A percentile compares a stretch with the other conserved stretches of the same genome.
phyloP scores from a whole-genome alignment of 345 rosid genomes.

The Euphorbia pulcherrima region DNA sequence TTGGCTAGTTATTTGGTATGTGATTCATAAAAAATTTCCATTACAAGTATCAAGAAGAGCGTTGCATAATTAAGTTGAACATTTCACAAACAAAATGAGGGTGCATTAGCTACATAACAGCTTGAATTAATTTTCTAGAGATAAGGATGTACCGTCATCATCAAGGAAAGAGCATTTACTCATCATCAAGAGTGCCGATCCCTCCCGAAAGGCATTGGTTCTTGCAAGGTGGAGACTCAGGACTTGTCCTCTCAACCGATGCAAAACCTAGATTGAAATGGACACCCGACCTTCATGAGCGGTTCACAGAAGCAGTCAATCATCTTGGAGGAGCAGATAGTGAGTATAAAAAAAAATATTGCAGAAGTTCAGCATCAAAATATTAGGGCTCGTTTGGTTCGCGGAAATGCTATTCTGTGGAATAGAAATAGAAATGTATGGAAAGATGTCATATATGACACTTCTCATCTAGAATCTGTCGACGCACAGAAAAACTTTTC shows the following conservation, averaged over 20 bases:
- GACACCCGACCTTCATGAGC: conserved; percentile 88
- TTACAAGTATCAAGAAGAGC: too few relatives aligned
- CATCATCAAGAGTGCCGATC: conserved; percentile 62
- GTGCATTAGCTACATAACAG: conserved; percentile 40
- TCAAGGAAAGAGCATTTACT: conserved; percentile 65
- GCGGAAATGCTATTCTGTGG: too few relatives aligned
- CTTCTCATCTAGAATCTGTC: too few relatives aligned
- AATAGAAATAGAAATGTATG: too few relatives aligned
- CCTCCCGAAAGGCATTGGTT: conserved; percentile 68
- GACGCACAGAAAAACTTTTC: too few relatives aligned
- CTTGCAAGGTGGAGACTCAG: conserved; percentile 85
- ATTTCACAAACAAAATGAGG: conserved; percentile 19
- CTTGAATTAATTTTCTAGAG: conserved; percentile 22
- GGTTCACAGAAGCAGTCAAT: conserved; percentile 82
- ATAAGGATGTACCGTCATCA: conserved; percentile 72
- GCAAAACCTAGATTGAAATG: conserved; percentile 92
- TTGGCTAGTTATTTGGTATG: conserved; percentile 20
- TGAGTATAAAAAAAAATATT: conserved; percentile 38
- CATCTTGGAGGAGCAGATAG: conserved; percentile 98
- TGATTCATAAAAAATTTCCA: too few relatives aligned
- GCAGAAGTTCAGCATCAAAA: not conserved
- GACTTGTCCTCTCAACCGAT: conserved; percentile 85
- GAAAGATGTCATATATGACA: too few relatives aligned
- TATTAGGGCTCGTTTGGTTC: too few relatives aligned
- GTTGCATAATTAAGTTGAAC: conserved; percentile 25